Conservation (phyloP, 2,329 filamentous ascomycete species). For the Trichoderma pleuroti region DNA sequence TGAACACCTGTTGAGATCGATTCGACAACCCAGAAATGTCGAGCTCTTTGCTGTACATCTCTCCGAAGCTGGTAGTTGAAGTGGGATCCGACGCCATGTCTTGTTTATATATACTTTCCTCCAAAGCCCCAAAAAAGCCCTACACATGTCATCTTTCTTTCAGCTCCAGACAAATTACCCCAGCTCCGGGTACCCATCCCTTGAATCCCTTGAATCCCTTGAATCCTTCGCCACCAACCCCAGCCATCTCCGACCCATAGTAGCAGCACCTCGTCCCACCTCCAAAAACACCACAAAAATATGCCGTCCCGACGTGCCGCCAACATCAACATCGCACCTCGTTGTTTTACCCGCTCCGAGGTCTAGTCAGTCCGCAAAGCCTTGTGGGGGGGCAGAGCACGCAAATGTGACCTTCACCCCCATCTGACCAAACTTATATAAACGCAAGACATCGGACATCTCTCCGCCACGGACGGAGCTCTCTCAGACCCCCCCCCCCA, state of each 20-base stretch:
- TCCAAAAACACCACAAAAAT: not conserved
- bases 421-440: not conserved
- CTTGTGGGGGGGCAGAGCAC: not conserved
- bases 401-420: not conserved
- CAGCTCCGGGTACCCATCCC: not conserved
- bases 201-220: not conserved
- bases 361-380: not conserved
- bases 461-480: not conserved
- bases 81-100: not conserved
- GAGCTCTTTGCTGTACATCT: not conserved
- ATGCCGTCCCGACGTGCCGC: not conserved
- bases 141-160: not conserved
- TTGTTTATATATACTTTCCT: not conserved
- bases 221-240: not conserved
- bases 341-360: not conserved
- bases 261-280: not conserved
- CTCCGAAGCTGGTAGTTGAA: not conserved
- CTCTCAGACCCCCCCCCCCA: not conserved
- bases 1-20: not conserved
- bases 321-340: not conserved
- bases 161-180: not conserved
- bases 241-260: not conserved
- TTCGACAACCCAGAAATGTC: not conserved
- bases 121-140: not conserved
- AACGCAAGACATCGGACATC: not conserved